Percentiles rank a stretch among this genome's conserved stretches.
Evolutionary conservation across 2,329 filamentous ascomycete species (phyloP).

Genomic region (Chalaropsis thielavioides): DNA sequence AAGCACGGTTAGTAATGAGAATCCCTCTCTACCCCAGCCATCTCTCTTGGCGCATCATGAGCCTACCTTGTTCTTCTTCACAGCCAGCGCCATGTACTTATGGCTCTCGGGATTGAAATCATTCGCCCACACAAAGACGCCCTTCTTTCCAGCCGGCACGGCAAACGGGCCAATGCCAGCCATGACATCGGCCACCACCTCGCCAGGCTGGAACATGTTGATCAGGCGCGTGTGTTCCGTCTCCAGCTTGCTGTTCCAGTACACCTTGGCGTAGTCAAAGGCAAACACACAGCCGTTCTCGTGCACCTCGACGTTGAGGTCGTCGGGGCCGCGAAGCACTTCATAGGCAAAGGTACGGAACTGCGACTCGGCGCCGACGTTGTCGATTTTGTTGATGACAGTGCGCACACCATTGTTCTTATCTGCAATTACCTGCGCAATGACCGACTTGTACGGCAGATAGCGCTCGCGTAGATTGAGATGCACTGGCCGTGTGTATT

Average conservation of each 20-base stretch:
- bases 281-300: constrained; percentile 76
- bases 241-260: constrained; percentile 91
- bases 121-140: constrained; percentile 90
- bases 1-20: not conserved
- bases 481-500: constrained; percentile 44
- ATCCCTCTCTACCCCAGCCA: no score
- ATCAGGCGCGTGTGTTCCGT: constrained; percentile 77
- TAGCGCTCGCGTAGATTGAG: constrained; percentile 77
- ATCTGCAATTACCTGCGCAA: constrained; percentile 74
- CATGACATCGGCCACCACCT: constrained; percentile 94
- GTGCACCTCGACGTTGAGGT: constrained; percentile 68
- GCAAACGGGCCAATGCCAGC: constrained; percentile 93
- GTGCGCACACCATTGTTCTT: constrained; percentile 74
- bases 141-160: constrained; percentile 75
- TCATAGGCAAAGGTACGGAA: constrained; percentile 92
- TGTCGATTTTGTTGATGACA: constrained; percentile 90
- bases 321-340: constrained; percentile 64
- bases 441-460: constrained; percentile 70
- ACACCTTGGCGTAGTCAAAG: constrained; percentile 92
- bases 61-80: constrained; percentile 63
- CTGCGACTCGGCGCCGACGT: constrained; percentile 70
- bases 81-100: constrained; percentile 53
- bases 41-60: no score
- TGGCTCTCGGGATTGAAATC: constrained; percentile 90
- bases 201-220: constrained; percentile 60